phyloP scores from a whole-genome alignment of 1,284 basidiomycete genomes.

The Rhodotorula sp. region DNA sequence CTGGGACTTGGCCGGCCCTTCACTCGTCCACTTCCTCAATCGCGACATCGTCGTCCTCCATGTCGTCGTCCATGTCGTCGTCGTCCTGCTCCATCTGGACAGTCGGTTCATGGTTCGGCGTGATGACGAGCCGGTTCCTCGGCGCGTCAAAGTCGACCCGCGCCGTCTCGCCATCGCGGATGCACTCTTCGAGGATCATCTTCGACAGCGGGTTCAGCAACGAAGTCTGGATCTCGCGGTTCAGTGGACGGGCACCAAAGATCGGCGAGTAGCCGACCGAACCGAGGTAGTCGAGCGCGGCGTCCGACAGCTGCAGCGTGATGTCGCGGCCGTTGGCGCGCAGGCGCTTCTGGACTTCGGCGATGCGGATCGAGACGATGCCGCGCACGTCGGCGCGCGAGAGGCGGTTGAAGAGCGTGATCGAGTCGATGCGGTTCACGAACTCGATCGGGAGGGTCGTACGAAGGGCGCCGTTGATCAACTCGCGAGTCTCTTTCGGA shows the following conservation, averaged over 20 bases:
- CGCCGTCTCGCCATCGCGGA: slow-evolving; percentile 74
- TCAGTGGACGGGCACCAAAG: slow-evolving; percentile 85
- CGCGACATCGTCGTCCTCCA: slow-evolving; percentile 49
- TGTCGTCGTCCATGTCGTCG: slow-evolving; percentile 55
- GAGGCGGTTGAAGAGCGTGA: slow-evolving; percentile 58
- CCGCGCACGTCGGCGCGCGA: slow-evolving; percentile 53
- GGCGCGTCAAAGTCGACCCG: slow-evolving; percentile 77
- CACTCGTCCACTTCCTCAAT: slow-evolving; percentile 16
- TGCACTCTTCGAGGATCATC: slow-evolving; percentile 71
- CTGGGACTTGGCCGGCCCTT: slow-evolving; percentile 11
- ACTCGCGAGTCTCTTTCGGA: slow-evolving; percentile 48
- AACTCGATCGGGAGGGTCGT: slow-evolving; percentile 59
- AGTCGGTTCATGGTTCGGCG: slow-evolving; percentile 78
- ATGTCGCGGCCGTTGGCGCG: slow-evolving; percentile 71
- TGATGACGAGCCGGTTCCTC: slow-evolving; percentile 72
- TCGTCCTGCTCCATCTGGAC: slow-evolving; percentile 61
- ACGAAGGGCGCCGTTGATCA: slow-evolving; percentile 55
- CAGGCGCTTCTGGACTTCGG: slow-evolving; percentile 69
- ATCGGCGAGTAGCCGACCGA: slow-evolving; percentile 73
- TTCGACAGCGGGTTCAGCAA: slow-evolving; percentile 88
- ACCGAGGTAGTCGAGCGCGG: slow-evolving; percentile 76
- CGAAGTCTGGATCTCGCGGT: slow-evolving; percentile 87
- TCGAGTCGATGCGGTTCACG: slow-evolving; percentile 56
- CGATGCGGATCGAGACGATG: slow-evolving; percentile 57
- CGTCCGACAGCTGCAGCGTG: slow-evolving; percentile 68